Conservation (phyloP, 2,329 filamentous ascomycete genomes). For the Fusarium multiceps region DNA sequence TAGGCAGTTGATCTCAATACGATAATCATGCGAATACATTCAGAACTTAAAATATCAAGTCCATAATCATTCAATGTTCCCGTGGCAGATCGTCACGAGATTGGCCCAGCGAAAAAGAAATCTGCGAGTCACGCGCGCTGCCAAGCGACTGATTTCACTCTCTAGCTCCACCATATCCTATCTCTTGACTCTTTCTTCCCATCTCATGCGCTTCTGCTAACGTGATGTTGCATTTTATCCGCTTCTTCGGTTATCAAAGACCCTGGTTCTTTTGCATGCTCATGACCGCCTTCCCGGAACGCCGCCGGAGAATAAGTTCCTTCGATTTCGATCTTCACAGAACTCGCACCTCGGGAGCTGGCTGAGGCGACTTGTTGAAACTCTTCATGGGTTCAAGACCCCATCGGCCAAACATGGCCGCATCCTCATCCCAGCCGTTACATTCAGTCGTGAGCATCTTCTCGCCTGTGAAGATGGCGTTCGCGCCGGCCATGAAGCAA, state of each 20-base stretch:
- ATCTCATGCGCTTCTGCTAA: conserved; percentile 22
- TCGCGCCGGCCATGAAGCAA: conserved; percentile 91
- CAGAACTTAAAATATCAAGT: not conserved
- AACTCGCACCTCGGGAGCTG: conserved; percentile 43
- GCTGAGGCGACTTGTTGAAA: conserved; percentile 53
- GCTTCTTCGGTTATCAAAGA: conserved; percentile 15
- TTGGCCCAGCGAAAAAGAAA: conserved; percentile 7
- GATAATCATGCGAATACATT: not conserved
- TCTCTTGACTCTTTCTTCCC: conserved; percentile 1
- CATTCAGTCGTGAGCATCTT: conserved; percentile 96
- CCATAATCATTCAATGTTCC: not conserved
- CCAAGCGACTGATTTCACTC: not conserved
- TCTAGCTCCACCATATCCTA: conserved; percentile 20
- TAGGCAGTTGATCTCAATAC: not conserved
- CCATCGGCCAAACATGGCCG: conserved; percentile 84
- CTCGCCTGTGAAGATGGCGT: conserved; percentile 94
- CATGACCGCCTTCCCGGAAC: conserved; percentile 19
- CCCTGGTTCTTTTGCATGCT: conserved; percentile 4
- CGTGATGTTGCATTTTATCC: conserved; percentile 23
- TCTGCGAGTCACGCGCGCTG: conserved; percentile 27
- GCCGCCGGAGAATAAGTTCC: conserved; percentile 16
- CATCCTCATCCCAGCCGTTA: conserved; percentile 91
- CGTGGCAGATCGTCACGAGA: conserved; percentile 25
- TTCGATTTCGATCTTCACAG: conserved; percentile 15
- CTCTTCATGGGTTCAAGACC: conserved; percentile 81